Conservation (phyloP, 2,329 filamentous ascomycete species). For the Apiospora phragmitis region DNA sequence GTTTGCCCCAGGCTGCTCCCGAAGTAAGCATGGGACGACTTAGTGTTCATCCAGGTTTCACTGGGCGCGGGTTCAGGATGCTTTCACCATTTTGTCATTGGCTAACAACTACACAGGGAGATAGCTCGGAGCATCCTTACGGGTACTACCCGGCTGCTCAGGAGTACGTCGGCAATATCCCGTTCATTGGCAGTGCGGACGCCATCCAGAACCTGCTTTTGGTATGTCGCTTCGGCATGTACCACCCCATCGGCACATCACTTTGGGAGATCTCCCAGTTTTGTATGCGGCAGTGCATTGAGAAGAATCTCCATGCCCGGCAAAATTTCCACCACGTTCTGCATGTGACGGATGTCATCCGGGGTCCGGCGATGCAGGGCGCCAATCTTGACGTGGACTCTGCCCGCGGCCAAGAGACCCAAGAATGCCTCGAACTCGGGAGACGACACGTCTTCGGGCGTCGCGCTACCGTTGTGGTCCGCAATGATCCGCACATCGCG, state of each 20-base stretch:
- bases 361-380: slow-evolving; percentile 4
- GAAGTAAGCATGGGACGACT: neutral
- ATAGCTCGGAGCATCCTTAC: slow-evolving; percentile 34
- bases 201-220: slow-evolving; percentile 42
- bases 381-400: neutral
- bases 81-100: neutral
- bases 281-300: slow-evolving; percentile 41
- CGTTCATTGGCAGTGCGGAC: slow-evolving; percentile 32
- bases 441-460: neutral
- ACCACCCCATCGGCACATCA: slow-evolving; percentile 41
- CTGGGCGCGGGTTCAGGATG: slow-evolving; percentile 20
- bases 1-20: neutral
- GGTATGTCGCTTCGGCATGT: slow-evolving; percentile 42
- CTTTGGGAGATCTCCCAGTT: slow-evolving; percentile 42
- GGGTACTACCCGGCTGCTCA: slow-evolving; percentile 41
- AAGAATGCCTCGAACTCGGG: neutral
- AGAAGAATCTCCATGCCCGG: slow-evolving; percentile 34
- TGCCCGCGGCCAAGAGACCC: neutral
- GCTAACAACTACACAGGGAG: neutral
- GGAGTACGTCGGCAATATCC: slow-evolving; percentile 28
- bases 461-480: slow-evolving; percentile 1
- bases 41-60: neutral
- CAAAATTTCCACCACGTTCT: neutral
- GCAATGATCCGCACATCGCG: neutral
- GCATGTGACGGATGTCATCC: neutral